Evolutionary conservation across 2,329 filamentous ascomycete species (phyloP).

Genomic region (Aspergillus pseudonomiae): DNA sequence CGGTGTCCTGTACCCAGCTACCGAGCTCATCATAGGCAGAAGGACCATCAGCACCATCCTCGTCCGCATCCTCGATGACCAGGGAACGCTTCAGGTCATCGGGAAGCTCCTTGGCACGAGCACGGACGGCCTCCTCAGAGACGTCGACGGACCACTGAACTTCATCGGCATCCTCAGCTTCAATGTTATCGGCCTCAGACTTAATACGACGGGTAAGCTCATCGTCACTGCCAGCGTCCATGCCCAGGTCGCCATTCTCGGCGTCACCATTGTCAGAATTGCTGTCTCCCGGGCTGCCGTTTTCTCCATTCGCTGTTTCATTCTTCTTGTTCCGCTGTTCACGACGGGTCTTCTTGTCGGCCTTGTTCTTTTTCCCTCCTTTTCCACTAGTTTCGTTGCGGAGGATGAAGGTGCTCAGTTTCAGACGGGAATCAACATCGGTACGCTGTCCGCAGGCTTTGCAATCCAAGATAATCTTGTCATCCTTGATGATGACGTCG

Average conservation of each 20-base stretch:
- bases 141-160: conserved; percentile 96
- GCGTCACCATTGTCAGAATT: conserved; percentile 63
- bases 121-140: conserved; percentile 91
- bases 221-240: conserved; percentile 82
- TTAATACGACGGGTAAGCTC: conserved; percentile 81
- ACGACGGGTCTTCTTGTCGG: conserved; percentile 82
- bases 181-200: conserved; percentile 71
- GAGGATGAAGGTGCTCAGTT: conserved; percentile 95
- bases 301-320: conserved; percentile 59
- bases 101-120: conserved; percentile 90
- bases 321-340: conserved; percentile 75
- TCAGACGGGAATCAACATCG: conserved; percentile 88
- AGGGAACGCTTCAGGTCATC: conserved; percentile 92
- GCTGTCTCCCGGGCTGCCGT: conserved; percentile 68
- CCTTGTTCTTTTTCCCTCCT: conserved; percentile 95
- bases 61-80: conserved; percentile 77
- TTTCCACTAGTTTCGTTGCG: conserved; percentile 86
- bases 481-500: conserved; percentile 92
- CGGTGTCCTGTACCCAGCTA: conserved; percentile 82
- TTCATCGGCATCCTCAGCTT: conserved; percentile 72
- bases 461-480: conserved; percentile 90
- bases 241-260: conserved; percentile 66
- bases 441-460: conserved; percentile 96
- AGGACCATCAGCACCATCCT: conserved; percentile 76
- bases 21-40: conserved; percentile 88